Base-by-base conservation (phyloP, 1,284 basidiomycete species). In the Puccinia coronata region DNA sequence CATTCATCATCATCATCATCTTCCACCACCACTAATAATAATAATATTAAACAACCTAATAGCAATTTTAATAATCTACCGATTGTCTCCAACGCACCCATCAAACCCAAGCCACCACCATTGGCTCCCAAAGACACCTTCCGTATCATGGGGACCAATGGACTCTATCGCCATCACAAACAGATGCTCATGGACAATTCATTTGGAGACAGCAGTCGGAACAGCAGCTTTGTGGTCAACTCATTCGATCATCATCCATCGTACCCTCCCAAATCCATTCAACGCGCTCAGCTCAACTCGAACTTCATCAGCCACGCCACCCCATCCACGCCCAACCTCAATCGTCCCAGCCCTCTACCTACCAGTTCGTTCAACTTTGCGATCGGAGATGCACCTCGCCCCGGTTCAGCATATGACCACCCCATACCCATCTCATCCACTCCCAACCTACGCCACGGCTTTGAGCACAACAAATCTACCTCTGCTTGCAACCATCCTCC, bases 121-220 rank as follows among this genome's bases (percentile, higher is more conserved):
- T 55, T 69, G 31, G 63, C 65, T 16, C 53, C 49, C 39, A 79
- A 79, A 49, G 76, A 79, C 76, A 55, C 63, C 61, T 79, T 79
- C n/a, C 63, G 76, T 23, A 79, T 79, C 51, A 65, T 79, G 39
- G 76, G 76, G n/a, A 57, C 43, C 51, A 70, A 72, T 61, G 51
- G 36, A 8, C 67, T 61, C 31, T 70, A 80, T 23, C 65, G 36
- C n/a, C n/a, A n/a, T 43, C 51, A 80, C n/a, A 69, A 69, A 51
- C 41, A 69, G 23, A 72, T 61, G 36, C 53, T 80, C 12, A 57
- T 72, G 31, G 78, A 80, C 31, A 71, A 72, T n/a, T 71, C 67
- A 23, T 80, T 80, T 47, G 69, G 78, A n/a, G 78, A 80, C 16
- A 71, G 69, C 59, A 80, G 78, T 72, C 75, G 65, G 25, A 74